Evolutionary conservation across 345 rosid species (phyloP), one percentile per base, ranked within the genome.

Genomic region (Boechera stricta): DNA sequence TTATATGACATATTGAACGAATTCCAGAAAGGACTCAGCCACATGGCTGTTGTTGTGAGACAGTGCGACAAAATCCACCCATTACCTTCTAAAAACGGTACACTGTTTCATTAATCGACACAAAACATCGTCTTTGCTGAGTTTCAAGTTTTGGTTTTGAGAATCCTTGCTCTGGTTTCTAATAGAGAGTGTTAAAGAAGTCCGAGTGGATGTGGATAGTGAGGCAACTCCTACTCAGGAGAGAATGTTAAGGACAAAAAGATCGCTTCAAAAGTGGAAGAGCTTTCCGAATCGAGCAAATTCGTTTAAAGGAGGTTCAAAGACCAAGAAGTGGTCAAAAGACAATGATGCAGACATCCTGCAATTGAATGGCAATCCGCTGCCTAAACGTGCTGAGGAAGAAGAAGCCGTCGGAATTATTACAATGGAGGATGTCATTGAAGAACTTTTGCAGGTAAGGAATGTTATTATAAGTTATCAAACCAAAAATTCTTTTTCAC

Each of bases 391-490:
- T 64, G 86, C 86, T 21, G 86, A 88, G 0, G 98, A 92, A 71
- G 99, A 90, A 82, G 98, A 92, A 84, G 93, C 92, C 10, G 89
- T 95, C 0, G 99, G 99, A 67, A 71, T 95, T 61, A 91, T 95
- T 69, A 92, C 99, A 36, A 95, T 95, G 99, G 99, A 95, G 80
- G 99, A 95, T 84, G 97, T 95, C 77, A 95, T 95, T 60, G 99
- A 95, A 82, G 98, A 95, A 80, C 94, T 95, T 67, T 76, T 95
- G 74, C 98, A 95, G 91, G 99, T 89, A 75, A 58, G 11, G 15
- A 45, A 28, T 68, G 45, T 39, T 52, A 26, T 44, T 44, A 4
- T 24, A 6, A 53, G 11, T 36, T 64, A 15, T n/a, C 11, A 48
- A 36, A 29, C 13, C 26, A 72, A 16, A 32, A 11, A 4, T 11